A percentile compares a stretch with the other conserved stretches of the same genome.
Evolutionary conservation across 306 rosid genomes (phyloP).

Genomic region (Cyamopsis tetragonoloba): DNA sequence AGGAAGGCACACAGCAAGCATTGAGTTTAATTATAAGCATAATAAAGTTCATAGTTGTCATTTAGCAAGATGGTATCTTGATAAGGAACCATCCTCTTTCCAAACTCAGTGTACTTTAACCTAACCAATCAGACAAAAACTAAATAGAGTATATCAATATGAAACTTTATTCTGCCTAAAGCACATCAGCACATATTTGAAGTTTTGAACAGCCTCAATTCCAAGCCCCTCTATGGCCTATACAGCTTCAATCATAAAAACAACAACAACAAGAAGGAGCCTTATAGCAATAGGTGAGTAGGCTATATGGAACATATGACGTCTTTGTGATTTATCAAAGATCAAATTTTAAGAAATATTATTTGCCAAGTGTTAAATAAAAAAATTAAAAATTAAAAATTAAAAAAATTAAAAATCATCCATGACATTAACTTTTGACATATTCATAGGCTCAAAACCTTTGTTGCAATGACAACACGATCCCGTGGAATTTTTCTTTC

Average conservation of each 20-base stretch:
- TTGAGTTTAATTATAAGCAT: neutral
- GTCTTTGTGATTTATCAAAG: no score
- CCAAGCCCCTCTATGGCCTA: no score
- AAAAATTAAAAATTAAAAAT: neutral
- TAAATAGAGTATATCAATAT: neutral
- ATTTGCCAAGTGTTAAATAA: neutral
- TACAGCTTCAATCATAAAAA: no score
- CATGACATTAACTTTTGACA: no score
- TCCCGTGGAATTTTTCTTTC: conserved; percentile 55
- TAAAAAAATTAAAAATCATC: neutral
- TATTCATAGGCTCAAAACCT: no score
- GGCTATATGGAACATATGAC: no score
- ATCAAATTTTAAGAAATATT: no score
- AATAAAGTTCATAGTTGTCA: neutral
- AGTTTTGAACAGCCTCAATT: neutral
- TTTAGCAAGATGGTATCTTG: neutral
- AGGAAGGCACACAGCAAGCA: no score
- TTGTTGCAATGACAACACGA: conserved; percentile 63
- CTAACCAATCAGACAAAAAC: neutral
- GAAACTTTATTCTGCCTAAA: neutral
- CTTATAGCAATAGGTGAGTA: no score
- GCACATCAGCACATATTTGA: neutral
- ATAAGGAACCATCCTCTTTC: neutral
- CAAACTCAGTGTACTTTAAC: neutral
- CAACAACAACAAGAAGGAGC: no score